Evolutionary conservation across 176 grass and related monocot genomes (phyloP).

Genomic region (Lolium multiflorum): DNA sequence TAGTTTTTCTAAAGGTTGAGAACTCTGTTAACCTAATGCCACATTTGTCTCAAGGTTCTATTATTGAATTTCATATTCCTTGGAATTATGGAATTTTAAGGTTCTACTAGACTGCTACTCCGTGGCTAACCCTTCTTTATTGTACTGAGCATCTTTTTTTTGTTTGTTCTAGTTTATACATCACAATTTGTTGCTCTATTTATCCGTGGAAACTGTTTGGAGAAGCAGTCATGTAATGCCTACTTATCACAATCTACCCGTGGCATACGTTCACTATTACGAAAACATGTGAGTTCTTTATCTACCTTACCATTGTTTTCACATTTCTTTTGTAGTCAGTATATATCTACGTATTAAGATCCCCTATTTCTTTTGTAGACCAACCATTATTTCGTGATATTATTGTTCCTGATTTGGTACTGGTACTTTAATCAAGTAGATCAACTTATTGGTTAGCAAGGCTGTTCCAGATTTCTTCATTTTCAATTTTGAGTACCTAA

Average conservation of each 20-base stretch:
- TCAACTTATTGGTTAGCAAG: background rate
- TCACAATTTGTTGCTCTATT: slow-evolving; percentile 92
- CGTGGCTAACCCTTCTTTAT: slow-evolving; percentile 13
- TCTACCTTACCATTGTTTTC: background rate
- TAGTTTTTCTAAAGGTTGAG: background rate
- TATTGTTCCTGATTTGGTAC: too few species aligned
- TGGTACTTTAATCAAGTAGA: too few species aligned
- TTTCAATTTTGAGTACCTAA: background rate
- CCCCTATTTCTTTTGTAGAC: background rate
- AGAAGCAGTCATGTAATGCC: slow-evolving; percentile 73
- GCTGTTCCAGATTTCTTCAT: background rate
- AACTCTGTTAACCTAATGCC: background rate
- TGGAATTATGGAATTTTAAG: background rate
- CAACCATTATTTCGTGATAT: slow-evolving; percentile 1
- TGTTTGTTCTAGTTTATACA: slow-evolving; percentile 68
- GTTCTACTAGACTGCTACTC: slow-evolving; percentile 13
- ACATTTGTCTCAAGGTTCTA: slow-evolving; percentile 22
- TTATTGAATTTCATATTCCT: slow-evolving; percentile 10
- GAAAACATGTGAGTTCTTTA: slow-evolving; percentile 71
- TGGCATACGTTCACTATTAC: slow-evolving; percentile 78
- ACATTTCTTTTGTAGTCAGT: background rate
- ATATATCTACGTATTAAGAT: background rate
- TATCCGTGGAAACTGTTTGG: slow-evolving; percentile 55
- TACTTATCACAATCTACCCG: slow-evolving; percentile 88
- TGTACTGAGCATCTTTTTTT: slow-evolving; percentile 29